Evolutionary conservation across 768 basidiomycete genomes (phyloP), one percentile per base, ranked within the genome.

Genomic region (Leccinum variicolor): DNA sequence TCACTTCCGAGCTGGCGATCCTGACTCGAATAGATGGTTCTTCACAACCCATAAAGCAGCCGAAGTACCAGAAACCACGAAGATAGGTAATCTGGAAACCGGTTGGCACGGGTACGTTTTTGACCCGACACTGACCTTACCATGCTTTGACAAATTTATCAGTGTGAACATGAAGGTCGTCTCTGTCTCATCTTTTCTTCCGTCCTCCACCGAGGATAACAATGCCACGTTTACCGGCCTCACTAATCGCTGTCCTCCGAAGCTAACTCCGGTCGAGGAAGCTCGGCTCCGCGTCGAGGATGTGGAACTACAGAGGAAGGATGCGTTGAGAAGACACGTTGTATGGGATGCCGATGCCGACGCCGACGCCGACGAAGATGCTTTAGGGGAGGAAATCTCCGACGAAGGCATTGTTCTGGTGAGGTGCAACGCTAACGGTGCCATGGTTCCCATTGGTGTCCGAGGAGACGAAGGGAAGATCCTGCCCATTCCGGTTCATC

Each of bases 1-100:
- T 0, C 76, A 86, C 69, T 94, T 94, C 66, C 80, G 81, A 56
- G 73, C 87, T 5, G 90, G 85, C 1, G 90, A 94, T 65, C 73
- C 75, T 6, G 77, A 85, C n/a, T 82, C 81, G 59, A 85, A 92
- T 67, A 88, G 77, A 57, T 92, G 88, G 84, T 89, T 83, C 66
- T 89, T 94, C 67, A 85, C 87, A 65, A 94, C 92, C 0, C 92
- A 92, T 65, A 79, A 80, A 62, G 66, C 81, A 26, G 78, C 81
- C 31, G 92, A 94, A 73, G 74, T 81, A 6, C 92, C 92, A 2
- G 90, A 93, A 63, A 83, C 81, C 58, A 86, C 81, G 69, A 84
- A 76, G 56, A 73, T 92, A 25, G 91, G 92, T 4, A 78, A 77
- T 52, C 67, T 92, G 3, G 74, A 86, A 43, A 86, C 90, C 2